Percentiles rank a stretch among this genome's conserved stretches.
phyloP scores from a whole-genome alignment of 202 grass and related monocot species.

The Elaeis oleifera region DNA sequence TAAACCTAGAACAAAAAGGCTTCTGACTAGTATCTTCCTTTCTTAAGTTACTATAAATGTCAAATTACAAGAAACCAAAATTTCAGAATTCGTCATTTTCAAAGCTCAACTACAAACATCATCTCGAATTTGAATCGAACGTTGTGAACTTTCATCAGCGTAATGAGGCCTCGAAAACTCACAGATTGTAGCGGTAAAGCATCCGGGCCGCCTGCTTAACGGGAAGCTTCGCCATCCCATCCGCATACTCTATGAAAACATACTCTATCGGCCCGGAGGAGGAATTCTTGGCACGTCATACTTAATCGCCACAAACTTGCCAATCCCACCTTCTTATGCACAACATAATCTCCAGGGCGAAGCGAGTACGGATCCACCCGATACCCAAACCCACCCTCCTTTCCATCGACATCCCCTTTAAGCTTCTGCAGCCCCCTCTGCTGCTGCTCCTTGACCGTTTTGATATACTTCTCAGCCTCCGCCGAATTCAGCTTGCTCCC shows the following conservation, averaged over 20 bases:
- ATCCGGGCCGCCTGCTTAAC: slow-evolving; percentile 68
- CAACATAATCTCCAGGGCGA: slow-evolving; percentile 69
- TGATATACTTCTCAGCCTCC: slow-evolving; percentile 60
- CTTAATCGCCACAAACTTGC: slow-evolving; percentile 77
- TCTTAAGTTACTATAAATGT: neutral
- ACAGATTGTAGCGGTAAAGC: slow-evolving; percentile 97
- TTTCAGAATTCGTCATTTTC: no score
- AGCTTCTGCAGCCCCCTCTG: slow-evolving; percentile 64
- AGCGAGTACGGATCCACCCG: slow-evolving; percentile 69
- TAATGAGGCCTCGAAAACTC: slow-evolving; percentile 15
- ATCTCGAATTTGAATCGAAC: no score
- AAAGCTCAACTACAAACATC: no score
- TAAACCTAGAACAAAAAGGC: no score
- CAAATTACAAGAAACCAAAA: neutral
- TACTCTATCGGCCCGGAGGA: slow-evolving; percentile 39
- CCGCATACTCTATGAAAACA: slow-evolving; percentile 78
- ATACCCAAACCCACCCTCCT: slow-evolving; percentile 55
- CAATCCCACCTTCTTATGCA: slow-evolving; percentile 90
- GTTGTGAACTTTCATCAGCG: neutral
- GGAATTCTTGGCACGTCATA: slow-evolving; percentile 35
- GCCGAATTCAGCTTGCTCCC: slow-evolving; percentile 17
- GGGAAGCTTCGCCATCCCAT: slow-evolving; percentile 89
- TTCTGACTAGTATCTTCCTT: no score
- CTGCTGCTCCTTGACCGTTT: slow-evolving; percentile 76
- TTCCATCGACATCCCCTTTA: slow-evolving; percentile 25